Evolutionary conservation across 2,329 filamentous ascomycete genomes (phyloP).

Genomic region (Fusarium sp.): DNA sequence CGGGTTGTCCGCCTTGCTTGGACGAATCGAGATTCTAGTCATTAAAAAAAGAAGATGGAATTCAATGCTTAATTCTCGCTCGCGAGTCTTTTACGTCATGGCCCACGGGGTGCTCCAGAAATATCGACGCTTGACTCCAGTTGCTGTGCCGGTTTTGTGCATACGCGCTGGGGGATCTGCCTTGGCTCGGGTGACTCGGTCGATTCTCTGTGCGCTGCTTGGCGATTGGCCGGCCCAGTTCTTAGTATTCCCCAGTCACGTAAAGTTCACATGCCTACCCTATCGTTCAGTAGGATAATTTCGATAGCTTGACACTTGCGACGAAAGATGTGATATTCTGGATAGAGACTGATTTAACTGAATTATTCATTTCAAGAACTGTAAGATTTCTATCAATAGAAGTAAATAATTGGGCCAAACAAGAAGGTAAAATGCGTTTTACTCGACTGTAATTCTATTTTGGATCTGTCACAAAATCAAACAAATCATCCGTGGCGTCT

Average conservation of each 20-base stretch:
- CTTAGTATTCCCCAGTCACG: too few species aligned
- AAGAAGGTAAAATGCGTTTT: too few species aligned
- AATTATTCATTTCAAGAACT: too few species aligned
- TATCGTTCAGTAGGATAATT: background rate
- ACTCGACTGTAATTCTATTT: too few species aligned
- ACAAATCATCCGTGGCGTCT: too few species aligned
- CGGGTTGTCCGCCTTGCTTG: background rate
- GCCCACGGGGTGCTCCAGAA: fast-evolving
- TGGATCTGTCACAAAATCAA: too few species aligned
- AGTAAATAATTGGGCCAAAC: too few species aligned
- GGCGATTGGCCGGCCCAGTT: background rate
- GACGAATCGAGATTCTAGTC: background rate
- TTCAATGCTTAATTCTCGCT: slow-evolving; percentile 5
- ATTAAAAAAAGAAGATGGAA: slow-evolving; percentile 12
- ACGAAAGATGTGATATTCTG: too few species aligned
- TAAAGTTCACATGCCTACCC: background rate
- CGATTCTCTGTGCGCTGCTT: background rate
- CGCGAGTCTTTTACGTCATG: slow-evolving; percentile 7
- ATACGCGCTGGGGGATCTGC: background rate
- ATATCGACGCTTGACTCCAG: background rate
- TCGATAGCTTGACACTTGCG: too few species aligned
- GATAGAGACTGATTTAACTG: too few species aligned
- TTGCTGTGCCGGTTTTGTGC: background rate
- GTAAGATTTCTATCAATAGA: too few species aligned
- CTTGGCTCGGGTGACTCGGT: background rate